Evolutionary conservation across 2,329 filamentous ascomycete species (phyloP).

Genomic region (Cordyceps farinosa): DNA sequence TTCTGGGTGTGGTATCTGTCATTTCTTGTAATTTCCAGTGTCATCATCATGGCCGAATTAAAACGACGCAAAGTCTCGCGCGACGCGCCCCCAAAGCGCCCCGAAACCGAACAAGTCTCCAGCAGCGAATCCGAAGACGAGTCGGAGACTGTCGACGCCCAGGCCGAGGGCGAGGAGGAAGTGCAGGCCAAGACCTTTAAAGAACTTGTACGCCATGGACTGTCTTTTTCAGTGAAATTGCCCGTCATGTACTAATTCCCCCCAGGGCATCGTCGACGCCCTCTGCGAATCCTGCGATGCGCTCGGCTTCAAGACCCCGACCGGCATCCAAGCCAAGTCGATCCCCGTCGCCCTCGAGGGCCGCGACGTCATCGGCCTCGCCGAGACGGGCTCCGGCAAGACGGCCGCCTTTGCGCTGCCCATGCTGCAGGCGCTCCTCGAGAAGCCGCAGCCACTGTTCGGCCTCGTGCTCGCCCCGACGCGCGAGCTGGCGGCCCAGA

Average conservation of each 20-base stretch:
- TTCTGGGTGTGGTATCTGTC: not conserved
- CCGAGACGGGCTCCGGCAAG: conserved; percentile 94
- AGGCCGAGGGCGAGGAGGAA: conserved; percentile 32
- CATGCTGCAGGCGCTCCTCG: conserved; percentile 85
- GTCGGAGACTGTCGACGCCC: conserved; percentile 33
- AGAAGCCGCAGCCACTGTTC: conserved; percentile 80
- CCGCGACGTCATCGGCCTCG: conserved; percentile 86
- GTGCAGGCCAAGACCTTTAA: conserved; percentile 58
- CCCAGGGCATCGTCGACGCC: conserved; percentile 73
- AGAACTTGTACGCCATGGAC: conserved; percentile 48
- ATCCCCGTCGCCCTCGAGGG: conserved; percentile 78
- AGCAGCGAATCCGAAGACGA: conserved; percentile 26
- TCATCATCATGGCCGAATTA: conserved; percentile 32
- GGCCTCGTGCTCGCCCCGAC: conserved; percentile 91
- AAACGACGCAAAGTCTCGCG: conserved; percentile 43
- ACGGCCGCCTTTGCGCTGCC: conserved; percentile 93
- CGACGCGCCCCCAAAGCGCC: conserved; percentile 13
- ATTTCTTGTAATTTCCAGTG: not conserved
- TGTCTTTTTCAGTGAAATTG: not conserved
- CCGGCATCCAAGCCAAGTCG: conserved; percentile 80
- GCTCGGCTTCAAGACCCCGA: conserved; percentile 80
- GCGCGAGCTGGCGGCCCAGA: conserved; percentile 88
- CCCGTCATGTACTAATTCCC: conserved; percentile 20
- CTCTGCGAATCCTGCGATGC: conserved; percentile 83
- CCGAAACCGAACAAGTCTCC: conserved; percentile 2